These are phyloP conservation scores for Lasiosphaeriaceae sp. DNA, from an alignment of 495 filamentous ascomycete genomes.

Conservation along the genomic window DNA sequence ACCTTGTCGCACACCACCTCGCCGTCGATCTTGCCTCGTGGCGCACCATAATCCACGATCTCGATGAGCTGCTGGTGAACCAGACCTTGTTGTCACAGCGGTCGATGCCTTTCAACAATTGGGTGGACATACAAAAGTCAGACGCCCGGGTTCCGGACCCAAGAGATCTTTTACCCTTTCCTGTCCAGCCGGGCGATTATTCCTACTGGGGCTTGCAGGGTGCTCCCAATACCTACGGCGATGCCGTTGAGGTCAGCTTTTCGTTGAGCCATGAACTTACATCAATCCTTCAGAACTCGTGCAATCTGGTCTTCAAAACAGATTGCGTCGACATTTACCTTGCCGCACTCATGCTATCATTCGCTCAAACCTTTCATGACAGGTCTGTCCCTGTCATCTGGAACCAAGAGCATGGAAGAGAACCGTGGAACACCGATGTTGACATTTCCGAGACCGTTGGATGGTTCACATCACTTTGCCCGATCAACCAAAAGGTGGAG, in stretches of 20 bases:
- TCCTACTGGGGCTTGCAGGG: constrained; percentile 47
- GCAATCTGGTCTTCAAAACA: constrained; percentile 42
- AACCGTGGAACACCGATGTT: constrained; percentile 29
- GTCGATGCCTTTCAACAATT: constrained; percentile 60
- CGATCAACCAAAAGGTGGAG: constrained; percentile 30
- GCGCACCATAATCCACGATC: constrained; percentile 62
- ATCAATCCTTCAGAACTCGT: constrained; percentile 36
- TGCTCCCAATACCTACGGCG: constrained; percentile 41
- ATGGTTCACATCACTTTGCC: constrained; percentile 47
- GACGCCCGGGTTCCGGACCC: constrained; percentile 25
- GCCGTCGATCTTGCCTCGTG: constrained; percentile 70
- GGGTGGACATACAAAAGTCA: constrained; percentile 47
- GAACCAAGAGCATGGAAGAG: constrained; percentile 46
- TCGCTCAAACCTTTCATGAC: constrained; percentile 49
- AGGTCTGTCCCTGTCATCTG: constrained; percentile 51
- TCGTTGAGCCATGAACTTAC: constrained; percentile 40
- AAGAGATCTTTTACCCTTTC: constrained; percentile 23
- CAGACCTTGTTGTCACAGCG: constrained; percentile 35
- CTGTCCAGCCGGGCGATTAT: constrained; percentile 33
- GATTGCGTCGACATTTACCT: constrained; percentile 48
- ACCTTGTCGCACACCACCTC: constrained; percentile 63
- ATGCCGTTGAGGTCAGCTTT: constrained; percentile 37
- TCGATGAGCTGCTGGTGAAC: constrained; percentile 58
- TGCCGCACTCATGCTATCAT: constrained; percentile 46
- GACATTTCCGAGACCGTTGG: constrained; percentile 47